These are phyloP conservation scores for Sporothrix brunneoviolacea DNA, from an alignment of 2,329 filamentous ascomycete species.

Conservation along the genomic window DNA sequence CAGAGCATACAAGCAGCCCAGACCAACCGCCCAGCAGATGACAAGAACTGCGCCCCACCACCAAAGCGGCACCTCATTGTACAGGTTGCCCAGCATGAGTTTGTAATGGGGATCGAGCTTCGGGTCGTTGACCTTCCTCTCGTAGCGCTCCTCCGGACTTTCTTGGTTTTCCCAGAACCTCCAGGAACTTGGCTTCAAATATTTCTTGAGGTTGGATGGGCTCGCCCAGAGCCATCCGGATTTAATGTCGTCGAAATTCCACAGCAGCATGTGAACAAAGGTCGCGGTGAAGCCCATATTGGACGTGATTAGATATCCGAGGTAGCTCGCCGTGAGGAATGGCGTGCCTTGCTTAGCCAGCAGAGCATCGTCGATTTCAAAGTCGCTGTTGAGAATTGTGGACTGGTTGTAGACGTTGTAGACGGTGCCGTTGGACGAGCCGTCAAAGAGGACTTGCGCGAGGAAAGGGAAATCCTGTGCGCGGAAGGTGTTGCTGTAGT, in stretches of 20 bases:
- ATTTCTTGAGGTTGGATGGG: slow-evolving; percentile 14
- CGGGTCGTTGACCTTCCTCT: slow-evolving; percentile 15
- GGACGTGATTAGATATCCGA: slow-evolving; percentile 33
- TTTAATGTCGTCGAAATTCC: slow-evolving; percentile 19
- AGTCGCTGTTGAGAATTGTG: slow-evolving; percentile 32
- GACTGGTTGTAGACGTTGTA: slow-evolving; percentile 36
- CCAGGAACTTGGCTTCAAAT: slow-evolving; percentile 6
- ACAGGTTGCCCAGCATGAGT: slow-evolving; percentile 18
- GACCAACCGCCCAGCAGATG: slow-evolving; percentile 29
- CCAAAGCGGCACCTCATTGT: slow-evolving; percentile 17
- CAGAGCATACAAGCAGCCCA: slow-evolving; percentile 32
- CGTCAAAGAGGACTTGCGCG: slow-evolving; percentile 34
- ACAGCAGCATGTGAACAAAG: slow-evolving; percentile 30
- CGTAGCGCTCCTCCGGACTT: slow-evolving; percentile 16
- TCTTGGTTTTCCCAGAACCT: slow-evolving; percentile 12
- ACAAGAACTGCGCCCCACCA: slow-evolving; percentile 26
- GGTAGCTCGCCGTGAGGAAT: slow-evolving; percentile 34
- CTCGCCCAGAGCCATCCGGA: slow-evolving; percentile 13
- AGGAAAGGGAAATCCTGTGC: slow-evolving; percentile 37
- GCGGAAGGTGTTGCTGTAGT: slow-evolving; percentile 37
- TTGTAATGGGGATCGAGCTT: slow-evolving; percentile 27
- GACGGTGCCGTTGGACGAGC: slow-evolving; percentile 28
- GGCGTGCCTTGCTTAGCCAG: slow-evolving; percentile 34
- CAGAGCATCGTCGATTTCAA: slow-evolving; percentile 30
- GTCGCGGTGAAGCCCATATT: slow-evolving; percentile 43